Evolutionary conservation across 805 yeast species (phyloP).

Genomic region (Maudiozyma barnettii): DNA sequence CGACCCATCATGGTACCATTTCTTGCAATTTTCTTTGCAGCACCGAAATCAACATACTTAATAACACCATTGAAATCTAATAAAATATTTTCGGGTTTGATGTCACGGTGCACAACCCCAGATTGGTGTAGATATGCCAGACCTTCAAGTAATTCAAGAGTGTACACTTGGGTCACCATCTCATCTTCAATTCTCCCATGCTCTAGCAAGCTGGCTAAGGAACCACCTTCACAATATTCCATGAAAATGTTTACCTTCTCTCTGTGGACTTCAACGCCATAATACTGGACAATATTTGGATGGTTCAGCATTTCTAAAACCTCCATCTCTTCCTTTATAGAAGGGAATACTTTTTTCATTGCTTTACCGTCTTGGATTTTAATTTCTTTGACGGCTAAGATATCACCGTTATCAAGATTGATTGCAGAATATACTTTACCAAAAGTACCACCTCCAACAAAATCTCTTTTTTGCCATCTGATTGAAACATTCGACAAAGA

Average conservation of each 20-base stretch:
- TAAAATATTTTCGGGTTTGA: conserved; percentile 88
- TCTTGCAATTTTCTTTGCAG: conserved; percentile 80
- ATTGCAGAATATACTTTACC: conserved; percentile 91
- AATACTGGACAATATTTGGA: conserved; percentile 93
- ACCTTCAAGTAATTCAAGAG: conserved; percentile 90
- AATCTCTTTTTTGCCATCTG: conserved; percentile 94
- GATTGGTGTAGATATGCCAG: conserved; percentile 87
- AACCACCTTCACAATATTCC: conserved; percentile 97
- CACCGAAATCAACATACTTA: conserved; percentile 95
- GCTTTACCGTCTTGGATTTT: conserved; percentile 82
- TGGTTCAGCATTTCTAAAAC: conserved; percentile 90
- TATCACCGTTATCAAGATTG: conserved; percentile 88
- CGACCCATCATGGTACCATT: conserved; percentile 34
- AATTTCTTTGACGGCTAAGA: conserved; percentile 95
- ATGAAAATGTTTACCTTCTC: conserved; percentile 91
- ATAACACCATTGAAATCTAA: conserved; percentile 87
- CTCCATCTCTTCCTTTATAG: conserved; percentile 93
- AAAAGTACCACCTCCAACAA: conserved; percentile 91
- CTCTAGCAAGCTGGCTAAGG: conserved; percentile 72
- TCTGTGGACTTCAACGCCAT: conserved; percentile 94
- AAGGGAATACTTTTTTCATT: conserved; percentile 72
- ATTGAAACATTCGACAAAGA: conserved; percentile 83
- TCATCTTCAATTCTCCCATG: conserved; percentile 96
- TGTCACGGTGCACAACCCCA: conserved; percentile 93
- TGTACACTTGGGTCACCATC: conserved; percentile 78